Base-by-base conservation (phyloP, 2,329 filamentous ascomycete species). In the Cadophora gregata region DNA sequence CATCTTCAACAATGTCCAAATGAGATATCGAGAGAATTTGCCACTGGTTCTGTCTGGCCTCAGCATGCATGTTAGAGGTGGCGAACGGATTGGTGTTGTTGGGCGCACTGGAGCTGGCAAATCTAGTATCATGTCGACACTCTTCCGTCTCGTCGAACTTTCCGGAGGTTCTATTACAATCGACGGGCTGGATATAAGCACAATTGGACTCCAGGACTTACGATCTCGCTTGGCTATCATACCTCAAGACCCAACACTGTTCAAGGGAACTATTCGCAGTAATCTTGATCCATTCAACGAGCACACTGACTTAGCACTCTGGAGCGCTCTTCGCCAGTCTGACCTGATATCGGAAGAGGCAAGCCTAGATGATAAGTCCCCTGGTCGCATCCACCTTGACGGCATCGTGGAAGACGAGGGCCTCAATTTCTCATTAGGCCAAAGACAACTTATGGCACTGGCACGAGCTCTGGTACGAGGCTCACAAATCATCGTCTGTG, bases 401-500 rank as follows among this genome's bases (percentile, higher is more conserved):
- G 90, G 86, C 19, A 76, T 88, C 1, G 95, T 98, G 2, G 93
- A 97, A 73, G 96, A 98, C 77, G 95, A 97, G 80, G 96, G 96
- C 0, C 85, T 97, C 68, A 98, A 98, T 80, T 97, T 97, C 82
- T 97, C 93, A 0, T 89, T 98, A 10, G 95, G 95, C 7, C 95
- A 98, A 80, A 88, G 96, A 3, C 96, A 98, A 79, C 87, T 98
- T 59, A 97, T 98, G 91, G 96, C 96, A 0, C 85, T 99, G 0
- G 94, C 94, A 0, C 89, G 96, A 0, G 96, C 96, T 0, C 86
- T 99, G 2, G 95, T 98, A 4, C 89, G 95, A 45, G 88, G 90
- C 51, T 91, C 90, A 0, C 93, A 91, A 73, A 97, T 98, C 79
- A 97, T 98, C 73, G 90, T 99, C 59, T 97, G 95, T 79, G 96